A percentile compares a stretch with the other conserved stretches of the same genome.
Conservation (phyloP, 352 stramenopile genomes). For the Phytophthora capsici region DNA sequence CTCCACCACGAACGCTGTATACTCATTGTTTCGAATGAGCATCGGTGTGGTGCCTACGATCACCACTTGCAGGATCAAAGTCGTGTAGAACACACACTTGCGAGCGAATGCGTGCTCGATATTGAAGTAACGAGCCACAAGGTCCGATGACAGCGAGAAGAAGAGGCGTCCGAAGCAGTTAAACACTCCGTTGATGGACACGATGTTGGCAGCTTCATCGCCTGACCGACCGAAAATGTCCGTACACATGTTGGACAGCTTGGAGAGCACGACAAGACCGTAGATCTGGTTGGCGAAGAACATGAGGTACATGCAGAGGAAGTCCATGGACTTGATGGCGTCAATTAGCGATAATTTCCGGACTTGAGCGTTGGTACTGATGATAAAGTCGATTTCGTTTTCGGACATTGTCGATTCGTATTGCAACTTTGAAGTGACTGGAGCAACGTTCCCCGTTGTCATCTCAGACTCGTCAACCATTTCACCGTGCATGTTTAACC, state of each 20-base stretch:
- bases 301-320: conserved; percentile 76
- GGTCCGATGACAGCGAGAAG: conserved; percentile 56
- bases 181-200: conserved; percentile 74
- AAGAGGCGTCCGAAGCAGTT: conserved; percentile 65
- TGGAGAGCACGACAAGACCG: conserved; percentile 69
- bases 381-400: conserved; percentile 44
- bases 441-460: conserved; percentile 22
- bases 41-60: conserved; percentile 65
- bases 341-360: conserved; percentile 58
- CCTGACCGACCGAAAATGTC: conserved; percentile 55
- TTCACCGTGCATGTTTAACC: conserved; percentile 70
- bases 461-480: conserved; percentile 39
- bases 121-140: conserved; percentile 50
- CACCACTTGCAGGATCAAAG: conserved; percentile 58
- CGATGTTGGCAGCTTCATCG: conserved; percentile 50
- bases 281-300: conserved; percentile 75
- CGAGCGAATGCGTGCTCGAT: conserved; percentile 61
- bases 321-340: conserved; percentile 63
- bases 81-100: conserved; percentile 71
- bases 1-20: conserved; percentile 60
- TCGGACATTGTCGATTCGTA: conserved; percentile 58
- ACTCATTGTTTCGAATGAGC: conserved; percentile 64
- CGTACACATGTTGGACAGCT: conserved; percentile 66
- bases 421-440: conserved; percentile 36
- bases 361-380: conserved; percentile 49